These are phyloP conservation scores for Phytophthora cactorum DNA, from an alignment of 352 stramenopile species.

Conservation along the genomic window DNA sequence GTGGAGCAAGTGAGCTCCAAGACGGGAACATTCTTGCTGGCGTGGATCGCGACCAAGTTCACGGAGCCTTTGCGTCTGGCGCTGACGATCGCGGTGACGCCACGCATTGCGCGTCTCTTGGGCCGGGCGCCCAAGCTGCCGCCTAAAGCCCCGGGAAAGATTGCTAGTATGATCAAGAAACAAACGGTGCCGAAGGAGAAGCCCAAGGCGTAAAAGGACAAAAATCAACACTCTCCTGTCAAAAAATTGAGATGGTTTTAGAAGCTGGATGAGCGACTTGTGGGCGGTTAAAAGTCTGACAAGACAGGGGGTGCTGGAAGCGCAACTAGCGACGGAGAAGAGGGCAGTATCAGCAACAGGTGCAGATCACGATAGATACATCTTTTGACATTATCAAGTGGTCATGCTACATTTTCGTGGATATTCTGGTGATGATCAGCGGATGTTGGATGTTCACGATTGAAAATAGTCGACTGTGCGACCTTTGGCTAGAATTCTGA, in stretches of 20 bases:
- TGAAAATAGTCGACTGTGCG: constrained; percentile 26
- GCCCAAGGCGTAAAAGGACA: constrained; percentile 25
- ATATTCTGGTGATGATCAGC: background rate
- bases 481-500: constrained; percentile 19
- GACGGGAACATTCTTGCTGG: constrained; percentile 81
- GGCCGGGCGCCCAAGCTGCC: constrained; percentile 67
- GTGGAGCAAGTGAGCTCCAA: constrained; percentile 82
- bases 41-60: constrained; percentile 90
- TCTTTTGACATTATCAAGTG: constrained; percentile 5
- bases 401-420: constrained; percentile 9
- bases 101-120: constrained; percentile 75
- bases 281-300: no score
- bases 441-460: background rate
- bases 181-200: constrained; percentile 23
- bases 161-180: constrained; percentile 33
- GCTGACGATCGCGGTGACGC: constrained; percentile 80
- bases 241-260: no score
- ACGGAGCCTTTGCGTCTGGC: constrained; percentile 83
- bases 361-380: constrained; percentile 3
- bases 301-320: no score
- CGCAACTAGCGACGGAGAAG: no score
- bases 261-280: no score
- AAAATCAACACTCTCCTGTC: constrained; percentile 11
- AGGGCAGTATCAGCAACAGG: background rate
- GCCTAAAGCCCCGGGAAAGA: constrained; percentile 32